These are phyloP conservation scores for Anaeramoeba ignava DNA, from an alignment of 78 protist species.

Conservation along the genomic window DNA sequence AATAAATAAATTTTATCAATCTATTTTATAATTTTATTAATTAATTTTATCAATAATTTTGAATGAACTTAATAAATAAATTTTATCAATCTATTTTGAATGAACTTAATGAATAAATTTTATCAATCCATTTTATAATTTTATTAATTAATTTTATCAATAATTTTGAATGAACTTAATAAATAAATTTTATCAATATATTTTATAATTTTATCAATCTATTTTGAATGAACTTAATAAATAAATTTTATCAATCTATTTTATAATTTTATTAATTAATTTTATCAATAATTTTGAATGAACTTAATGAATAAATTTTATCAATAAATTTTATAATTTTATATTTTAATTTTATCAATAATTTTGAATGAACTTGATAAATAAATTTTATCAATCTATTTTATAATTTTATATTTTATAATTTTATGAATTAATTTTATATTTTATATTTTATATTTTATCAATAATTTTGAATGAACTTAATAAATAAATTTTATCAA, in stretches of 20 bases:
- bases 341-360: background rate
- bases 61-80: background rate
- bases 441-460: no score
- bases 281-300: slow-evolving; percentile 13
- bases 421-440: slow-evolving; percentile 11
- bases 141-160: background rate
- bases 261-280: background rate
- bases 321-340: background rate
- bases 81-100: background rate
- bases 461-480: background rate
- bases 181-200: no score
- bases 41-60: background rate
- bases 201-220: background rate
- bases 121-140: background rate
- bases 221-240: slow-evolving; percentile 15
- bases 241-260: background rate
- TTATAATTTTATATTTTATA: background rate
- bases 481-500: background rate
- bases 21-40: background rate
- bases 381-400: no score
- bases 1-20: slow-evolving; percentile 8
- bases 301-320: slow-evolving; percentile 11
- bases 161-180: background rate
- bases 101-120: slow-evolving; percentile 14
- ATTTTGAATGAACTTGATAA: background rate